A percentile compares a stretch with the other conserved stretches of the same genome.
Conservation (phyloP, 345 rosid genomes). For the Barbarea vulgaris region DNA sequence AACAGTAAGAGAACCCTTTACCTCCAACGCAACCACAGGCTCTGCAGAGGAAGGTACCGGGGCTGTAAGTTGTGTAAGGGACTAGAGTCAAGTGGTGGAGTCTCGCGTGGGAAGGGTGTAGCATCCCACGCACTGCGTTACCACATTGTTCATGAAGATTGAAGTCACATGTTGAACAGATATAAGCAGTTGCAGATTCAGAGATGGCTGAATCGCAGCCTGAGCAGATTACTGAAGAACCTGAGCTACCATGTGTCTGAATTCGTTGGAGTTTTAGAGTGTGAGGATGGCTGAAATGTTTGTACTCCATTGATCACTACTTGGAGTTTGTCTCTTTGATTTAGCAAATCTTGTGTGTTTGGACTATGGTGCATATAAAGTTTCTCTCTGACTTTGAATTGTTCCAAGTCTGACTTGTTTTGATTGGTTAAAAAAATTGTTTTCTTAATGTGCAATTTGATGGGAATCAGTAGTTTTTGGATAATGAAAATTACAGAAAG, state of each 20-base stretch:
- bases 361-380: constrained; percentile 11
- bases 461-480: constrained; percentile 22
- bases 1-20: constrained; percentile 43
- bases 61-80: constrained; percentile 41
- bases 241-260: not conserved
- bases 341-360: constrained; percentile 15
- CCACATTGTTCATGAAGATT: constrained; percentile 45
- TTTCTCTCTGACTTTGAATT: constrained; percentile 30
- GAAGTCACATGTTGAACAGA: constrained; percentile 42
- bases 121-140: constrained; percentile 37
- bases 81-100: constrained; percentile 41
- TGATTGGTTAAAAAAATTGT: not conserved
- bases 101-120: constrained; percentile 41
- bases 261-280: constrained; percentile 30
- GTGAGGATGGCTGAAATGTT: constrained; percentile 49
- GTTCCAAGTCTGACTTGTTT: constrained; percentile 24
- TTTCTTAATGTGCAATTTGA: constrained; percentile 12
- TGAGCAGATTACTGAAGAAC: constrained; percentile 29
- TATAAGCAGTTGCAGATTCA: constrained; percentile 25
- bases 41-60: constrained; percentile 37
- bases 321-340: constrained; percentile 20
- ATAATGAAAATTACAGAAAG: constrained; percentile 13
- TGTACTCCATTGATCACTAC: constrained; percentile 39
- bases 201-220: constrained; percentile 39
- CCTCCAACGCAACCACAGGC: constrained; percentile 40